phyloP scores from a whole-genome alignment of 1,284 basidiomycete species.

The Cryptococcus amylolentus region DNA sequence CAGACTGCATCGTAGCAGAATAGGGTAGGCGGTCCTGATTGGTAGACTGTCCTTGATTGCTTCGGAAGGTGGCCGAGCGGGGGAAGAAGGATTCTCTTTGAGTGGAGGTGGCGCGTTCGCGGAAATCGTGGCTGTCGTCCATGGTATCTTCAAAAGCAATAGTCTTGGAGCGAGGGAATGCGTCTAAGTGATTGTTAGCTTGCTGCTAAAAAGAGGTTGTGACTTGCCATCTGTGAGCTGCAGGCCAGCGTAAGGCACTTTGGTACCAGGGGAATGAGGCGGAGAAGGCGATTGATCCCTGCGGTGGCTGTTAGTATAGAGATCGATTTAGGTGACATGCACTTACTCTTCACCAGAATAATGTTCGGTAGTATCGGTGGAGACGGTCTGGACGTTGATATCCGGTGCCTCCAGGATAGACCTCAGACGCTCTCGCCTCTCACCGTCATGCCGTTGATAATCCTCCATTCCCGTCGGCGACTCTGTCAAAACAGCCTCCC shows the following conservation, averaged over 20 bases:
- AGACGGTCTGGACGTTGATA: too few relatives aligned
- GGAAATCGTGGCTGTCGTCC: constrained; percentile 27
- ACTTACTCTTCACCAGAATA: constrained; percentile 7
- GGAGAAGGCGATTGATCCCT: constrained; percentile 3
- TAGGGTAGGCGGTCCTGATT: constrained; percentile 20
- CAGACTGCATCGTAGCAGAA: constrained; percentile 22
- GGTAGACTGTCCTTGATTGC: constrained; percentile 12
- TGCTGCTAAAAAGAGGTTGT: background rate
- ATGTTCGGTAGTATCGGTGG: too few relatives aligned
- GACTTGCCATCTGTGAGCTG: constrained; percentile 23
- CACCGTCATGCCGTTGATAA: too few relatives aligned
- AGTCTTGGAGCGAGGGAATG: constrained; percentile 57
- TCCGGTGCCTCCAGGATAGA: too few relatives aligned
- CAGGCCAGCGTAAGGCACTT: constrained; percentile 30
- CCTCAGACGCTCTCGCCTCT: too few relatives aligned
- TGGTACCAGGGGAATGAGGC: constrained; percentile 5
- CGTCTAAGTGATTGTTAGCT: constrained; percentile 19
- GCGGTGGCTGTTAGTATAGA: background rate
- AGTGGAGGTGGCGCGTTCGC: constrained; percentile 22
- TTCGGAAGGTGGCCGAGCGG: constrained; percentile 40
- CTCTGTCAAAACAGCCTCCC: constrained; percentile 3
- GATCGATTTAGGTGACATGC: too few relatives aligned
- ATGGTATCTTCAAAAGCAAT: constrained; percentile 56
- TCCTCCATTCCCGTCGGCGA: constrained; percentile 9
- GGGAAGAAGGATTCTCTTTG: constrained; percentile 31